phyloP scores from a whole-genome alignment of 1,284 basidiomycete genomes.

The Malassezia psittaci region DNA sequence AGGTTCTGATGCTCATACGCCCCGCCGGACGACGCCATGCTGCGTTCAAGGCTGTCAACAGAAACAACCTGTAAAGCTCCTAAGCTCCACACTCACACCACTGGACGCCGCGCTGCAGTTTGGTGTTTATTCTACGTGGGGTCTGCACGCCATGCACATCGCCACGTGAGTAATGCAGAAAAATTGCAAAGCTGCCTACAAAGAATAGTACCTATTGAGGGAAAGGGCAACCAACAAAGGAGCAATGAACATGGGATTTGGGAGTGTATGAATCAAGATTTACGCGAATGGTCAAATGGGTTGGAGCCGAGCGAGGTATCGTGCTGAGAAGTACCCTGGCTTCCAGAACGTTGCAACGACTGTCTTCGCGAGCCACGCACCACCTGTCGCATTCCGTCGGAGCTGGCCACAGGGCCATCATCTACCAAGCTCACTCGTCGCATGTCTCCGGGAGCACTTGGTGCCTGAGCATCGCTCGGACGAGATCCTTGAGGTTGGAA shows the following conservation, averaged over 20 bases:
- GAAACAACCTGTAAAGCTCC: background rate
- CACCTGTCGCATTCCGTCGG: slow-evolving; percentile 34
- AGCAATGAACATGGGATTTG: background rate
- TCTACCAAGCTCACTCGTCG: slow-evolving; percentile 41
- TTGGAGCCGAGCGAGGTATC: slow-evolving; percentile 1
- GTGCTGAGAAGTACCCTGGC: background rate
- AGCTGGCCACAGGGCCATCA: slow-evolving; percentile 39
- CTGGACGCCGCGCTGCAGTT: background rate
- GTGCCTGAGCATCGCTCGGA: slow-evolving; percentile 1
- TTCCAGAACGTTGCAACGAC: slow-evolving; percentile 10
- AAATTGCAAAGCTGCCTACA: background rate
- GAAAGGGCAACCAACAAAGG: background rate
- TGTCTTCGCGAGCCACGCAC: slow-evolving; percentile 36
- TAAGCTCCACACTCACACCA: background rate
- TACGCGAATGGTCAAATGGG: slow-evolving; percentile 1
- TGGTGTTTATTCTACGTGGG: background rate
- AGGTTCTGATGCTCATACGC: background rate
- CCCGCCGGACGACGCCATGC: background rate
- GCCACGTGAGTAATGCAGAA: background rate
- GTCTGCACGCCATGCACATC: background rate
- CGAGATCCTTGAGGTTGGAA: background rate
- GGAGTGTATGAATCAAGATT: background rate
- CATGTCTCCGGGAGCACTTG: slow-evolving; percentile 2
- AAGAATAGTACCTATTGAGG: too few species aligned
- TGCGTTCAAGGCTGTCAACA: background rate